Evolutionary conservation across 2,329 filamentous ascomycete species (phyloP), one percentile per base, ranked within the genome.

Genomic region (Aspergillus aculeatus): DNA sequence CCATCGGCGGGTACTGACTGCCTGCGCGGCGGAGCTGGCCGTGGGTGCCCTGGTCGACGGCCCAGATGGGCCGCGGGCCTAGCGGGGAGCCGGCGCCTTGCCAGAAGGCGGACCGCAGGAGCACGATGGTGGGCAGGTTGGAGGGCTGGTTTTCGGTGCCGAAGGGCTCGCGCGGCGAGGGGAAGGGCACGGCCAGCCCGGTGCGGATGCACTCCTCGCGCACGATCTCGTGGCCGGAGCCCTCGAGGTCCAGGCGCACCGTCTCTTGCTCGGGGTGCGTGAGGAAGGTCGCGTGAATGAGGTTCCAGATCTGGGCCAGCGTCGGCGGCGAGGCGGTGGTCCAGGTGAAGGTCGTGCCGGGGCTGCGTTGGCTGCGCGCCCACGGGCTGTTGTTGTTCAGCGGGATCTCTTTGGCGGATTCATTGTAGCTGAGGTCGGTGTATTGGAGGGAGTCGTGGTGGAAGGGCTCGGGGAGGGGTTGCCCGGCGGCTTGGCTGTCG

Each of bases 71-170:
- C 23, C 86, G 86, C 50, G 86, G 78, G 11, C 88, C 88, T 58
- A 89, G 83, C 6, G 88, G 88, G 1, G 86, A 88, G 19, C 83
- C 87, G 31, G 87, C 87, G 50, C 87, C 87, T 68, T 89, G 87
- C 87, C 87, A 90, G 78, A 90, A 89, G 35, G 86, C 76, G 48
- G 79, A 78, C 58, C 84, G 78, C 2, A 84, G 75, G 50, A 86
- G 69, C 26, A 86, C 64, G 69, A 78, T 63, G 69, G 73, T 48
- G 64, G 73, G 6, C 78, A 47, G 24, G 14, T 65, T 58, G 5
- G 65, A 65, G 23, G 66, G 49, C 21, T 64, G 58, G 50, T 56
- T 63, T 5, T 67, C 63, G 23, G 59, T 64, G n/a, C 66, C 66
- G 35, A 67, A 64, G 5, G 67, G 63, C 2, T 63, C 53, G 47